Base-by-base conservation (phyloP, 179 eudicot genomes). In the Camellia oleifera region DNA sequence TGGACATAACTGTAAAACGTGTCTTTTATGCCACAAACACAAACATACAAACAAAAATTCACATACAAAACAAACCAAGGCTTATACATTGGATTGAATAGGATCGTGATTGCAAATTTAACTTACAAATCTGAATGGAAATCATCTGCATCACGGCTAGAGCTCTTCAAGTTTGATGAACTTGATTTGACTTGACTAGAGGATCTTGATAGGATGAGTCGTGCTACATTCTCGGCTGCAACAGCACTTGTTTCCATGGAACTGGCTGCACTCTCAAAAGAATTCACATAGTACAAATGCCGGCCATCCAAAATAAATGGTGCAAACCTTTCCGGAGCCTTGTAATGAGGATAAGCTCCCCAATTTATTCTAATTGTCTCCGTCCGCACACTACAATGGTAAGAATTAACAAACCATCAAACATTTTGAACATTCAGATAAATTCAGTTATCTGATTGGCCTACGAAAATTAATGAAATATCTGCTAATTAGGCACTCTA, bases 301-400 rank as follows among this genome's bases (percentile, higher is more conserved):
- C 48, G 83, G 69, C 85, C 90, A 76, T 95, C 99, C 89, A 95
- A 78, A 14, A 93, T 79, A 62, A 93, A 87, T 57, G 99, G 98
- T 72, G 99, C 97, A 81, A 90, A 95, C 81, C 75, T 66, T 85
- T 95, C 99, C 14, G 99, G 98, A 52, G 98, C 91, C n/a, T 85
- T 80, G 81, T 93, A 95, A 79, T 91, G 97, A 80, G 99, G 99
- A 81, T 95, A 95, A 20, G 99, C 99, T n/a, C 86, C 95, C 99
- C 99, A 95, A 80, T 95, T 78, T 76, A 95, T 92, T 75, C 73
- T 86, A 80, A 92, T 79, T 2, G 95, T 91, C 88, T 93, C 97
- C 32, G 50, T 86, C 83, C 97, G 89, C 46, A 78, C 80, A 68
- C 98, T 93, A 87, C 80, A 82, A 73, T 60, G 53, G 2, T 65